Evolutionary conservation across 371 early-diverging fungal species (phyloP).

Genomic region (Mortierella sp.): DNA sequence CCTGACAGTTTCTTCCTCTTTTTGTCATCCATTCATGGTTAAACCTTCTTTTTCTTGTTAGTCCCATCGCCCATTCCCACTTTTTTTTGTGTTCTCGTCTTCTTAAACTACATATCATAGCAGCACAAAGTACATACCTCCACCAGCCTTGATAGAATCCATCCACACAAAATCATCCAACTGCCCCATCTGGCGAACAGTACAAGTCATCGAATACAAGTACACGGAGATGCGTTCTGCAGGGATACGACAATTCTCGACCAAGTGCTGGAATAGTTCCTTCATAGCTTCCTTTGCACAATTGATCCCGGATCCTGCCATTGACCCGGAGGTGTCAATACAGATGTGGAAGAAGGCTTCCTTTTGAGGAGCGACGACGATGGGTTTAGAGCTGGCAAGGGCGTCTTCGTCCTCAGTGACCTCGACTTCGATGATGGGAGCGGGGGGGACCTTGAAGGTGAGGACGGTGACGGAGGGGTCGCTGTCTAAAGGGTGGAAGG

Average conservation of each 20-base stretch:
- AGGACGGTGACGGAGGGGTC: conserved; percentile 30
- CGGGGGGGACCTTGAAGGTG: conserved; percentile 30
- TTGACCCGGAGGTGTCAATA: conserved; percentile 48
- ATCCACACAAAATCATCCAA: conserved; percentile 19
- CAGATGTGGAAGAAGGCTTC: conserved; percentile 49
- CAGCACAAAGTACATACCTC: conserved; percentile 21
- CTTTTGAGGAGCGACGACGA: conserved; percentile 1
- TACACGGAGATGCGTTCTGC: conserved; percentile 32
- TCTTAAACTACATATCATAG: neutral
- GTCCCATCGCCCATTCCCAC: neutral
- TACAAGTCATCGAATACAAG: conserved; percentile 11
- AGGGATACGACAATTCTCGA: conserved; percentile 22
- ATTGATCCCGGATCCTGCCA: conserved; percentile 39
- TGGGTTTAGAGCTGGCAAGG: too few relatives aligned
- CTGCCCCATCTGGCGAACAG: conserved; percentile 24
- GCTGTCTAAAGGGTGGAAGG: conserved; percentile 45
- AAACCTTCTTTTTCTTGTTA: neutral
- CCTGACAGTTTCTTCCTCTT: neutral
- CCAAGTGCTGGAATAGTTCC: conserved; percentile 34
- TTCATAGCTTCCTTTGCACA: conserved; percentile 47
- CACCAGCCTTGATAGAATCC: conserved; percentile 20
- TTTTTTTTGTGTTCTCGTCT: neutral
- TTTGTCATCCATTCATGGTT: neutral
- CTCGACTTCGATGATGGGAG: neutral
- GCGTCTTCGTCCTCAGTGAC: neutral